These are phyloP conservation scores for Lachnellula occidentalis DNA, from an alignment of 2,329 filamentous ascomycete genomes.

Conservation along the genomic window DNA sequence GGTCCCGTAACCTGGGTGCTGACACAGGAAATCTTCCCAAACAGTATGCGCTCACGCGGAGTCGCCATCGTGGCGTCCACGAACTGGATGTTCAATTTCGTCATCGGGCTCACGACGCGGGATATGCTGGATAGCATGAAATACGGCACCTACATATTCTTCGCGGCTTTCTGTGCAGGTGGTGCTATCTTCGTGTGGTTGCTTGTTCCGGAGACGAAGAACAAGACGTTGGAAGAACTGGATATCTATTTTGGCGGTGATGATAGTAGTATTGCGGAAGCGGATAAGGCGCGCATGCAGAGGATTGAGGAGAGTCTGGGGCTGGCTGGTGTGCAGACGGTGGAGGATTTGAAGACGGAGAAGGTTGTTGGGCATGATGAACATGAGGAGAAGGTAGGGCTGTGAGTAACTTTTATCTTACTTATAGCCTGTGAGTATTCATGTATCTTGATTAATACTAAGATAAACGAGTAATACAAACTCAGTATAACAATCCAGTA, in stretches of 20 bases:
- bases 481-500: too few relatives aligned
- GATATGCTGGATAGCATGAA: slow-evolving; percentile 36
- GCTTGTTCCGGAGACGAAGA: slow-evolving; percentile 50
- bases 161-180: slow-evolving; percentile 42
- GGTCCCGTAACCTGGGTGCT: slow-evolving; percentile 34
- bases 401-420: too few relatives aligned
- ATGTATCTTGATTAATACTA: too few relatives aligned
- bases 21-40: slow-evolving; percentile 36
- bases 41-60: slow-evolving; percentile 35
- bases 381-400: background rate
- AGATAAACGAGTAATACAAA: too few relatives aligned
- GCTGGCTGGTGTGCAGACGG: slow-evolving; percentile 25
- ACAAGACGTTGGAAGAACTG: slow-evolving; percentile 48
- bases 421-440: too few relatives aligned
- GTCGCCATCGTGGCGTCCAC: slow-evolving; percentile 38
- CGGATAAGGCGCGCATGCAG: slow-evolving; percentile 28
- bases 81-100: slow-evolving; percentile 44
- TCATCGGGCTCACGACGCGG: slow-evolving; percentile 41
- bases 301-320: slow-evolving; percentile 22
- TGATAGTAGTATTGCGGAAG: slow-evolving; percentile 30
- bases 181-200: slow-evolving; percentile 45
- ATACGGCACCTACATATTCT: slow-evolving; percentile 55
- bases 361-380: background rate
- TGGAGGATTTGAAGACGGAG: slow-evolving; percentile 17
- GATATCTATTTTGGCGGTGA: slow-evolving; percentile 38